Percentiles rank a stretch among this genome's conserved stretches.
These are phyloP conservation scores for Protomyces inundatus DNA, from an alignment of 1,139 yeast species.

Conservation along the genomic window DNA sequence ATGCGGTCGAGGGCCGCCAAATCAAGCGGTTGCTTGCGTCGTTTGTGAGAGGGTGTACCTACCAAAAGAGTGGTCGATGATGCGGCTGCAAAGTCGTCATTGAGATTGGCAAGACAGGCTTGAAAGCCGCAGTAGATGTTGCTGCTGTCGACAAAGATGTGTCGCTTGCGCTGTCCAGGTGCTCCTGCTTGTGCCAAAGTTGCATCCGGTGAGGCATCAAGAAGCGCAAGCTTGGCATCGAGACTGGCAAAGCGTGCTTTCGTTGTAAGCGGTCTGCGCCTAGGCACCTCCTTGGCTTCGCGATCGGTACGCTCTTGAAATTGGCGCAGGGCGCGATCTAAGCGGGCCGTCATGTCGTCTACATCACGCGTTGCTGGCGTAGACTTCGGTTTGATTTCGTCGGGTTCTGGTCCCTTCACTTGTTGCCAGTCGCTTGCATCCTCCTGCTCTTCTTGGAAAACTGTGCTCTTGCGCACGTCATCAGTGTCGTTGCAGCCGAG, in stretches of 20 bases:
- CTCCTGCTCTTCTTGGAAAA: not conserved
- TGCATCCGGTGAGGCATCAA: not conserved
- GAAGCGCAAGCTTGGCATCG: not conserved
- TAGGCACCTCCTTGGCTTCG: not conserved
- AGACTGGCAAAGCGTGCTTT: not conserved
- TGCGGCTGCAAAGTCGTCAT: not conserved
- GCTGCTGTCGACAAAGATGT: conserved; percentile 26
- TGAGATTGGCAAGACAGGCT: not conserved
- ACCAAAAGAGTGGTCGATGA: not conserved
- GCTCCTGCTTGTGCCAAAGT: not conserved
- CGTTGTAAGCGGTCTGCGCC: not conserved
- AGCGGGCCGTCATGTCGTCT: not conserved
- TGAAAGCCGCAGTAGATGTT: conserved; percentile 22
- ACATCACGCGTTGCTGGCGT: not conserved
- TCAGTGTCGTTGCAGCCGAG: not conserved
- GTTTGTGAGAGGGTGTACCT: too few relatives aligned
- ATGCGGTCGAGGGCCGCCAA: conserved; percentile 17
- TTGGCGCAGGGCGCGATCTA: not conserved
- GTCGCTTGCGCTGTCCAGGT: not conserved
- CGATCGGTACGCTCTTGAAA: not conserved
- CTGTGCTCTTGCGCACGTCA: not conserved
- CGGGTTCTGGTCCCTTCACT: not conserved
- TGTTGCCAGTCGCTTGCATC: not conserved
- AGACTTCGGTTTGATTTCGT: not conserved
- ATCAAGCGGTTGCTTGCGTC: conserved; percentile 7